phyloP scores from a whole-genome alignment of 768 basidiomycete species.

The Mycena epipterygia region DNA sequence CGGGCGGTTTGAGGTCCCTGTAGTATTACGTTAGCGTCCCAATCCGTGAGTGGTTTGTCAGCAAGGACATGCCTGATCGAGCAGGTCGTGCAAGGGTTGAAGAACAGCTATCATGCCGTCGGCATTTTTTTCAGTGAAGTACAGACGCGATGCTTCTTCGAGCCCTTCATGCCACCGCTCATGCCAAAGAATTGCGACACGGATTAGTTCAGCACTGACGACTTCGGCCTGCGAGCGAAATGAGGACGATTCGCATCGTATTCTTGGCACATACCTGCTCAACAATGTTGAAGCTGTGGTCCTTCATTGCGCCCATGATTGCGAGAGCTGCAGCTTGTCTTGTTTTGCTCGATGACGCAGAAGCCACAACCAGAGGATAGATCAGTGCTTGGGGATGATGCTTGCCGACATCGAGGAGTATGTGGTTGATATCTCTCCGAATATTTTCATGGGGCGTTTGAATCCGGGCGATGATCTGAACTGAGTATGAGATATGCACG shows the following conservation, averaged over 20 bases:
- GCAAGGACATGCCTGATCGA: slow-evolving; percentile 75
- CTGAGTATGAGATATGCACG: not conserved
- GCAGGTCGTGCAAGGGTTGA: slow-evolving; percentile 92
- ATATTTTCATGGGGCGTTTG: slow-evolving; percentile 93
- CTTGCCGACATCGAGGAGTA: slow-evolving; percentile 93
- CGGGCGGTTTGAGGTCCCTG: slow-evolving; percentile 95
- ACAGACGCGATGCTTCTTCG: slow-evolving; percentile 96
- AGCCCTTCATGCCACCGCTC: slow-evolving; percentile 99
- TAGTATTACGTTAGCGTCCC: slow-evolving; percentile 18
- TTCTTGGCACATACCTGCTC: slow-evolving; percentile 71
- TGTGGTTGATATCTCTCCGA: slow-evolving; percentile 87
- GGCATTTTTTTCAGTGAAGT: slow-evolving; percentile 97
- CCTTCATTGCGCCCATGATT: slow-evolving; percentile 95
- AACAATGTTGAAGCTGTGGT: slow-evolving; percentile 90
- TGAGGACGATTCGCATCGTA: slow-evolving; percentile 6
- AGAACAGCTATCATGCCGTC: slow-evolving; percentile 96
- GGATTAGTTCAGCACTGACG: slow-evolving; percentile 94
- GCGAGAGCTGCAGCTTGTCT: slow-evolving; percentile 85
- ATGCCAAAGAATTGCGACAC: slow-evolving; percentile 98
- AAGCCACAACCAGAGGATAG: slow-evolving; percentile 95
- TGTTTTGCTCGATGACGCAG: slow-evolving; percentile 90
- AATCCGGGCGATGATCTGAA: slow-evolving; percentile 96
- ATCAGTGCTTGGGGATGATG: slow-evolving; percentile 98
- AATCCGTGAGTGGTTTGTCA: not conserved
- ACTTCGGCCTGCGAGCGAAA: slow-evolving; percentile 71